Conservation (phyloP, 78 protist species). For the Pigoraptor vietnamica region DNA sequence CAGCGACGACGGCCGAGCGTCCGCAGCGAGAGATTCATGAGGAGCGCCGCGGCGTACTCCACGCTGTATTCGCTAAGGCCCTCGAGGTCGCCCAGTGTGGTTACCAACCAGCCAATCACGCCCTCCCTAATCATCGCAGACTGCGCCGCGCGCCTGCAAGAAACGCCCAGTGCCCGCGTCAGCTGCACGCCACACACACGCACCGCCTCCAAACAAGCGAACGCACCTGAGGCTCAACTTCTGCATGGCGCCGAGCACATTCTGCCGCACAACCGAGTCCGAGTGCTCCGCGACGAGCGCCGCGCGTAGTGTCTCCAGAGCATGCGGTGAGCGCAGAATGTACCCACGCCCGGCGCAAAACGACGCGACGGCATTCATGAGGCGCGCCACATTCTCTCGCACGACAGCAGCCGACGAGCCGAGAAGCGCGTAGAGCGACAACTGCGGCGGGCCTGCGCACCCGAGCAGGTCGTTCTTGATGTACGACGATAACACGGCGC, state of each 20-base stretch:
- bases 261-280: background rate
- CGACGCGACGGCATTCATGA: background rate
- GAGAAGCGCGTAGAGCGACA: background rate
- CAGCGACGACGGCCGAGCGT: background rate
- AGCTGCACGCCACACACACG: no score
- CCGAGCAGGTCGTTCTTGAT: background rate
- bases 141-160: slow-evolving; percentile 16
- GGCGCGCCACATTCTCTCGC: background rate
- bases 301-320: background rate
- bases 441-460: background rate
- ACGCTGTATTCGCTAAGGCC: background rate
- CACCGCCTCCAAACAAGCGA: no score
- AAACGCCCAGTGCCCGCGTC: no score
- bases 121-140: background rate
- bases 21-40: slow-evolving; percentile 28
- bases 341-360: slow-evolving; percentile 6
- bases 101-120: slow-evolving; percentile 10
- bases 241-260: slow-evolving; percentile 19
- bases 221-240: slow-evolving; percentile 13
- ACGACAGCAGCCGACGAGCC: background rate
- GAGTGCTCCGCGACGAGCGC: background rate
- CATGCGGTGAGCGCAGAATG: background rate
- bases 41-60: slow-evolving; percentile 34
- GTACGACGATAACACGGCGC: background rate
- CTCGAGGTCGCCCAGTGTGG: background rate